Conservation (phyloP, 306 rosid species). For the Lathyrus aphaca region DNA sequence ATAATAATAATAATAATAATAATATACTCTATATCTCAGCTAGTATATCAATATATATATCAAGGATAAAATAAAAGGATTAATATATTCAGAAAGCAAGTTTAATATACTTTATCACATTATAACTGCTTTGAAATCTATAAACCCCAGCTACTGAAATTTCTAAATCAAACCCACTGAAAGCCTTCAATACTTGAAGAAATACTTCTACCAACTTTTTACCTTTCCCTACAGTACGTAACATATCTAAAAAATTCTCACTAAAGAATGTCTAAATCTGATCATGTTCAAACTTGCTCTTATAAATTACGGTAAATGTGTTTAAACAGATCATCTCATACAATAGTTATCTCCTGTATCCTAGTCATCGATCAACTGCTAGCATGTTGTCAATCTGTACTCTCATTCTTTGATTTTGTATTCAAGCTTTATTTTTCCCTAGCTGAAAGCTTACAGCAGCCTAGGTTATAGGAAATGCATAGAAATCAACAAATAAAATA, state of each 20-base stretch:
- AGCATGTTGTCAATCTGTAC: conserved; percentile 10
- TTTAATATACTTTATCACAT: conserved; percentile 10
- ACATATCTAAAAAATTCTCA: neutral
- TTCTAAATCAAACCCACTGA: conserved; percentile 20
- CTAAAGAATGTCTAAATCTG: conserved; percentile 8
- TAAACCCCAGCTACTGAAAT: conserved; percentile 12
- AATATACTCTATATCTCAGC: conserved; percentile 8
- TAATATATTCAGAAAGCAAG: conserved; percentile 19
- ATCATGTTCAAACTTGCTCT: conserved; percentile 21
- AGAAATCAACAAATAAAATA: conserved; percentile 9
- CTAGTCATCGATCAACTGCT: neutral
- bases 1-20: conserved; percentile 30
- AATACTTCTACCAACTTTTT: neutral
- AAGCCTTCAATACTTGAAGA: conserved; percentile 26
- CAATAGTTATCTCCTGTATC: conserved; percentile 26
- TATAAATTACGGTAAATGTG: conserved; percentile 3
- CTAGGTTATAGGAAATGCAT: conserved; percentile 25
- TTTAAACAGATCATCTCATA: conserved; percentile 12
- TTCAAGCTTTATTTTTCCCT: conserved; percentile 4
- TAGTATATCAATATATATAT: conserved; percentile 24
- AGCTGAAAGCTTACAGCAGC: conserved; percentile 31
- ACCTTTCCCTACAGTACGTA: conserved; percentile 8
- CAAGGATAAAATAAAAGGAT: conserved; percentile 21
- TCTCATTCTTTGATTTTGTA: neutral
- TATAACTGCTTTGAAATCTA: conserved; percentile 9